A percentile compares a stretch with the other conserved stretches of the same genome.
Conservation (phyloP, 1,139 yeast species). For the Nakaseomyces uthaithaninus region DNA sequence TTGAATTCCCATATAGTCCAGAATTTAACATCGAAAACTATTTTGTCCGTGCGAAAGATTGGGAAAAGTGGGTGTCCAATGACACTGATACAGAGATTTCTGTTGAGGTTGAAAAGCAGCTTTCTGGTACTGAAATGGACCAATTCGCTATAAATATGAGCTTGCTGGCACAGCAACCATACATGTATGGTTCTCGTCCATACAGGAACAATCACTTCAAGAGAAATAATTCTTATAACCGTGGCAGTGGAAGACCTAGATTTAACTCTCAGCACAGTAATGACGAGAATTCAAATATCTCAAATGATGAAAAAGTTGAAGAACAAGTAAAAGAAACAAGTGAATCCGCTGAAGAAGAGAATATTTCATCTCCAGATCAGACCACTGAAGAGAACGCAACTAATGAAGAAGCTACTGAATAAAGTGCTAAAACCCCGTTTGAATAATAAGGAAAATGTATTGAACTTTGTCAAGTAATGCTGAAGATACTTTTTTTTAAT, state of each 20-base stretch:
- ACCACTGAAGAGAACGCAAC: neutral
- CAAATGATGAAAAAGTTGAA: slow-evolving; percentile 2
- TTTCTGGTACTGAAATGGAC: slow-evolving; percentile 21
- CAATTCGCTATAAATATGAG: slow-evolving; percentile 19
- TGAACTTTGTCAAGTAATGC: slow-evolving; percentile 1
- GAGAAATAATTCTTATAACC: slow-evolving; percentile 5
- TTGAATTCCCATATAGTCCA: neutral
- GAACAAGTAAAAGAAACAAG: slow-evolving; percentile 12
- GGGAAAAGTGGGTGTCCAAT: slow-evolving; percentile 13
- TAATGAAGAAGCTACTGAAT: neutral
- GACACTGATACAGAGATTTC: slow-evolving; percentile 9
- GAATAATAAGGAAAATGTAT: neutral
- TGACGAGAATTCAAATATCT: neutral
- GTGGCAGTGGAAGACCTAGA: slow-evolving; percentile 5
- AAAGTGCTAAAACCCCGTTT: neutral
- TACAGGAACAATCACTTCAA: slow-evolving; percentile 2
- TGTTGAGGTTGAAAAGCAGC: slow-evolving; percentile 23
- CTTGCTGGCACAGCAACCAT: slow-evolving; percentile 11
- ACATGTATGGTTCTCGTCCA: slow-evolving; percentile 4
- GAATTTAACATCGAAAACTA: slow-evolving; percentile 10
- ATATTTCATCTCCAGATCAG: neutral
- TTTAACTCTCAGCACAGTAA: neutral
- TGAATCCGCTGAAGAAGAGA: neutral
- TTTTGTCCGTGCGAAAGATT: slow-evolving; percentile 13
- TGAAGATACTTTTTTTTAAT: neutral